These are phyloP conservation scores for Epichloe brachyelytri DNA, from an alignment of 2,329 filamentous ascomycete species.

Conservation along the genomic window DNA sequence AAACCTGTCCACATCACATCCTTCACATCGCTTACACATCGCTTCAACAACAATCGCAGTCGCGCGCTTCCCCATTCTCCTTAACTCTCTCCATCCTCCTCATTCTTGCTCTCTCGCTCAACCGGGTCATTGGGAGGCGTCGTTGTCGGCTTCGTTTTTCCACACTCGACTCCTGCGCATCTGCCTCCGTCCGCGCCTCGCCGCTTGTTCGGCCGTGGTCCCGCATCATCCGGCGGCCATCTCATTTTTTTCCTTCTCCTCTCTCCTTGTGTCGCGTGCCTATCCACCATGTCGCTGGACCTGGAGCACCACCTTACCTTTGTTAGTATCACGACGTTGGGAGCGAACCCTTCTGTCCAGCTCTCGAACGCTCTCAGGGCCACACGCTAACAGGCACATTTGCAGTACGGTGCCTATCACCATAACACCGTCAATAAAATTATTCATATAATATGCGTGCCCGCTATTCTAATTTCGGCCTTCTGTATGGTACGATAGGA, in stretches of 20 bases:
- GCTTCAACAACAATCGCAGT: not conserved
- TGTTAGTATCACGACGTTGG: slow-evolving; percentile 29
- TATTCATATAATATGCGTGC: slow-evolving; percentile 72
- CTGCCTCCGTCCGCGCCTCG: not conserved
- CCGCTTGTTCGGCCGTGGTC: slow-evolving; percentile 1
- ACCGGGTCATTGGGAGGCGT: not conserved
- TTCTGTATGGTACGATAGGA: slow-evolving; percentile 53
- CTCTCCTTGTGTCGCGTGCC: slow-evolving; percentile 6
- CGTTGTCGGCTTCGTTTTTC: not conserved
- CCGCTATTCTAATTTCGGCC: slow-evolving; percentile 56
- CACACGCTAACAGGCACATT: not conserved
- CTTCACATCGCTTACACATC: not conserved
- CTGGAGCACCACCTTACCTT: slow-evolving; percentile 73
- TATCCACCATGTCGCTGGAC: slow-evolving; percentile 50
- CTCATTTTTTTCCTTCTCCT: not conserved
- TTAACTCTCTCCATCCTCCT: slow-evolving; percentile 1
- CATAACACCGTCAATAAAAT: slow-evolving; percentile 62
- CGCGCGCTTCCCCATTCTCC: not conserved
- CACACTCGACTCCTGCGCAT: not conserved
- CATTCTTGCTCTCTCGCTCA: not conserved
- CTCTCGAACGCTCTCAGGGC: not conserved
- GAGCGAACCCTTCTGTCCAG: not conserved
- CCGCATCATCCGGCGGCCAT: not conserved
- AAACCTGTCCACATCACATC: slow-evolving; percentile 3
- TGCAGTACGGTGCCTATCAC: slow-evolving; percentile 73